These are phyloP conservation scores for Fusarium sp. DNA, from an alignment of 2,329 filamentous ascomycete species.

Conservation along the genomic window DNA sequence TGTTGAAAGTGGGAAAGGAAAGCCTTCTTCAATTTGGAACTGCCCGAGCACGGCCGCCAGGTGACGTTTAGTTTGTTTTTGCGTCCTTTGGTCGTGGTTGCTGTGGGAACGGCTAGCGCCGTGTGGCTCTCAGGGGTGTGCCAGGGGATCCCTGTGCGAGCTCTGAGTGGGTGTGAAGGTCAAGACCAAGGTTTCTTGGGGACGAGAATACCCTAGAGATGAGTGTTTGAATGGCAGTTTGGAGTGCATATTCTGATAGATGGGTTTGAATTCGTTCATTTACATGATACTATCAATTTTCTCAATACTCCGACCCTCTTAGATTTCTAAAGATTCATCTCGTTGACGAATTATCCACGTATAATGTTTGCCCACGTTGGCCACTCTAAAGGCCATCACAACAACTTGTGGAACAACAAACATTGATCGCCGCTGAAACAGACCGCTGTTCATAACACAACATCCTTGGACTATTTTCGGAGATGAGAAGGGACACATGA, in stretches of 20 bases:
- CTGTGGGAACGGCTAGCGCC: slow-evolving; percentile 33
- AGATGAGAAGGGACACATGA: not conserved
- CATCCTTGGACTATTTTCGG: not conserved
- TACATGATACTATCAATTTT: not conserved
- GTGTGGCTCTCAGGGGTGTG: slow-evolving; percentile 27
- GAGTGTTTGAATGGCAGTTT: not conserved
- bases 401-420: slow-evolving; percentile 3
- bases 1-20: slow-evolving; percentile 21
- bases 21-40: slow-evolving; percentile 13
- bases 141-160: slow-evolving; percentile 25
- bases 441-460: not conserved
- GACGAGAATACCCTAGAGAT: slow-evolving; percentile 17
- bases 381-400: not conserved
- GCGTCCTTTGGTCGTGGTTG: slow-evolving; percentile 30
- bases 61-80: slow-evolving; percentile 43
- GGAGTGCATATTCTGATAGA: not conserved
- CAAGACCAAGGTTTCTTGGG: not conserved
- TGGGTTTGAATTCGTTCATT: not conserved
- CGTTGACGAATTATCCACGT: not conserved
- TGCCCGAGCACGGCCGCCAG: slow-evolving; percentile 29
- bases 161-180: not conserved
- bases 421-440: not conserved
- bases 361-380: not conserved
- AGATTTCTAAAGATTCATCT: not conserved
- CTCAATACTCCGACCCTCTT: not conserved